A percentile compares a stretch with the other conserved stretches of the same genome.
These are phyloP conservation scores for Tolypocladium tundrense DNA, from an alignment of 2,329 filamentous ascomycete genomes.

Conservation along the genomic window DNA sequence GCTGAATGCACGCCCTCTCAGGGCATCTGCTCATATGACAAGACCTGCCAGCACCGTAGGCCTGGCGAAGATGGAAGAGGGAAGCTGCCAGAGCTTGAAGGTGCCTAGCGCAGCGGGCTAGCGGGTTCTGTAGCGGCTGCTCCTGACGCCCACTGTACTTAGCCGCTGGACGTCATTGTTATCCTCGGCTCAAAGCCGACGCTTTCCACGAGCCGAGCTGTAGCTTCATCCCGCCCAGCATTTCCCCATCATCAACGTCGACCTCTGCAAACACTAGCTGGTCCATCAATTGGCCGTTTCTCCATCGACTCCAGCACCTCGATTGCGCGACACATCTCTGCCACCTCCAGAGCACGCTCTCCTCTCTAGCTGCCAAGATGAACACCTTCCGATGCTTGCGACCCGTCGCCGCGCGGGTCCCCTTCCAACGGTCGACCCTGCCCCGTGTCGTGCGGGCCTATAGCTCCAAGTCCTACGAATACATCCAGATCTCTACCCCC, in stretches of 20 bases:
- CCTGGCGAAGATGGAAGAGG: no score
- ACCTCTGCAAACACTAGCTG: neutral
- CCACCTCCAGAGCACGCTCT: neutral
- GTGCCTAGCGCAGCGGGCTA: no score
- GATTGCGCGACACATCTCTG: neutral
- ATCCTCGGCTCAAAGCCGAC: slow-evolving; percentile 19
- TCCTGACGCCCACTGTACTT: no score
- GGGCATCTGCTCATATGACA: no score
- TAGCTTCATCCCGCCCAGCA: neutral
- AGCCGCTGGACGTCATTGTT: neutral
- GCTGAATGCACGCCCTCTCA: no score
- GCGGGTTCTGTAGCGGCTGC: no score
- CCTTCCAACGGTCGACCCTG: slow-evolving; percentile 45
- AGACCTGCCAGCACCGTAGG: no score
- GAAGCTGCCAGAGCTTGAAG: no score
- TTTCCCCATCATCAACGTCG: neutral
- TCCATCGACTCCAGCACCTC: neutral
- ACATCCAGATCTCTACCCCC: slow-evolving; percentile 71
- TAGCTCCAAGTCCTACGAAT: slow-evolving; percentile 58
- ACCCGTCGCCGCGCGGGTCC: slow-evolving; percentile 37
- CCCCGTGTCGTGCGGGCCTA: slow-evolving; percentile 44
- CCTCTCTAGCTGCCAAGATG: slow-evolving; percentile 23
- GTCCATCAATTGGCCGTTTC: neutral
- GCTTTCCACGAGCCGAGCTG: slow-evolving; percentile 13
- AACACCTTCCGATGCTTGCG: slow-evolving; percentile 48